Evolutionary conservation across 2,329 filamentous ascomycete genomes (phyloP).

Genomic region (Colletotrichum sp.): DNA sequence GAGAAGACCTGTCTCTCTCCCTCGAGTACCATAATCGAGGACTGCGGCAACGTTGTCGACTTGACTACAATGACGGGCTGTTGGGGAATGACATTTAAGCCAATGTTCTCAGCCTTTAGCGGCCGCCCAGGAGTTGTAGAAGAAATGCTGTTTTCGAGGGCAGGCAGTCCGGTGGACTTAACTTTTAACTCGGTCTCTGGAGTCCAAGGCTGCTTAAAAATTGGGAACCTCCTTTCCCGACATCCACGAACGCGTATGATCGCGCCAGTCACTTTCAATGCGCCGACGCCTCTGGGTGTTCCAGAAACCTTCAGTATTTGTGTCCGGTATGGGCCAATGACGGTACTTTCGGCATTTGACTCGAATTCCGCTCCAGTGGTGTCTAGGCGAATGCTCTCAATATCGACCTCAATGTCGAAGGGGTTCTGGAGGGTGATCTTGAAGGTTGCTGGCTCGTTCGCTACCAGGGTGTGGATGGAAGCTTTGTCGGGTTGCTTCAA

Average conservation of each 20-base stretch:
- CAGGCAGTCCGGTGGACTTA: conserved; percentile 72
- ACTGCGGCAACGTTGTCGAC: conserved; percentile 79
- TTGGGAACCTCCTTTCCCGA: conserved; percentile 80
- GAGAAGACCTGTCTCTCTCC: conserved; percentile 82
- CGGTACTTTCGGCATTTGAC: conserved; percentile 64
- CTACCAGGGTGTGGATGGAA: conserved; percentile 70
- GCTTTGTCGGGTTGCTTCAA: conserved; percentile 68
- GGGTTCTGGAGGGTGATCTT: conserved; percentile 89
- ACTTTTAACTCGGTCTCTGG: conserved; percentile 72
- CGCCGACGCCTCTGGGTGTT: conserved; percentile 68
- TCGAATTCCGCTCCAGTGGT: conserved; percentile 76
- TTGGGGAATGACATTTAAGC: conserved; percentile 75
- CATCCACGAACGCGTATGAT: conserved; percentile 82
- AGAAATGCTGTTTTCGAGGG: conserved; percentile 53
- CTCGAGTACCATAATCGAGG: conserved; percentile 89
- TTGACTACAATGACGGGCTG: conserved; percentile 81
- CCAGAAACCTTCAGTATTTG: conserved; percentile 78
- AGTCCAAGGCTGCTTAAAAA: conserved; percentile 79
- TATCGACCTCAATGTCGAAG: conserved; percentile 89
- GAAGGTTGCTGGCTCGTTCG: conserved; percentile 79
- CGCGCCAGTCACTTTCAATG: conserved; percentile 77
- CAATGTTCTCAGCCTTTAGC: conserved; percentile 56
- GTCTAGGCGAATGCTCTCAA: conserved; percentile 80
- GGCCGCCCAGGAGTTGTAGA: conserved; percentile 41
- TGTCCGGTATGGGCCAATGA: conserved; percentile 81